Evolutionary conservation across 306 rosid genomes (phyloP).

Genomic region (Begonia peltatifolia): DNA sequence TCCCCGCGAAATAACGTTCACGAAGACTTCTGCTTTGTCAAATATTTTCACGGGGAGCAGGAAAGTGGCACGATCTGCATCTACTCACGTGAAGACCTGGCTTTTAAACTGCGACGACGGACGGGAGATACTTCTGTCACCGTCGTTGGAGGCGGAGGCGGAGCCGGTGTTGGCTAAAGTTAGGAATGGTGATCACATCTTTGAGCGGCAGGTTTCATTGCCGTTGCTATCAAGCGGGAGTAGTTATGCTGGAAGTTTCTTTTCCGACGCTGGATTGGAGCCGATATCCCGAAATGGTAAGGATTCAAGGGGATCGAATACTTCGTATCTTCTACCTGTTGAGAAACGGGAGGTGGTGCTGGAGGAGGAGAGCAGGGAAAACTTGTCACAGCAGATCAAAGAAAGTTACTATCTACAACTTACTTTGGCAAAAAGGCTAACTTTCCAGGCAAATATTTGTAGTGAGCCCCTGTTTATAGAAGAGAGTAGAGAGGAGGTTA

Average conservation of each 20-base stretch:
- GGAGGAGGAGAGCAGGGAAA: slow-evolving; percentile 10
- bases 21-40: slow-evolving; percentile 27
- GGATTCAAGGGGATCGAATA: slow-evolving; percentile 18
- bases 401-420: slow-evolving; percentile 60
- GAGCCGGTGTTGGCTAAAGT: slow-evolving; percentile 24
- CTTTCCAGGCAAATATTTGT: slow-evolving; percentile 44
- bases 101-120: slow-evolving; percentile 27
- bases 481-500: slow-evolving; percentile 24
- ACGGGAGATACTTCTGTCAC: slow-evolving; percentile 27
- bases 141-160: slow-evolving; percentile 11
- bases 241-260: slow-evolving; percentile 83
- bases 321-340: slow-evolving; percentile 18
- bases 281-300: slow-evolving; percentile 34
- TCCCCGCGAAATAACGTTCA: slow-evolving; percentile 19
- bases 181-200: slow-evolving; percentile 34
- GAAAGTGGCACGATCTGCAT: slow-evolving; percentile 20
- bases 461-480: slow-evolving; percentile 40
- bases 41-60: slow-evolving; percentile 44
- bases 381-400: slow-evolving; percentile 24
- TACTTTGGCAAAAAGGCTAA: slow-evolving; percentile 45
- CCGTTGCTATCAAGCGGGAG: slow-evolving; percentile 65
- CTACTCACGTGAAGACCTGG: slow-evolving; percentile 21
- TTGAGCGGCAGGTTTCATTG: slow-evolving; percentile 55
- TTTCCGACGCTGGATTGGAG: slow-evolving; percentile 55
- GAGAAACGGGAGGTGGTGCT: slow-evolving; percentile 11